These are phyloP conservation scores for Logfia minima DNA, from an alignment of 129 eudicot genomes.

Conservation along the genomic window DNA sequence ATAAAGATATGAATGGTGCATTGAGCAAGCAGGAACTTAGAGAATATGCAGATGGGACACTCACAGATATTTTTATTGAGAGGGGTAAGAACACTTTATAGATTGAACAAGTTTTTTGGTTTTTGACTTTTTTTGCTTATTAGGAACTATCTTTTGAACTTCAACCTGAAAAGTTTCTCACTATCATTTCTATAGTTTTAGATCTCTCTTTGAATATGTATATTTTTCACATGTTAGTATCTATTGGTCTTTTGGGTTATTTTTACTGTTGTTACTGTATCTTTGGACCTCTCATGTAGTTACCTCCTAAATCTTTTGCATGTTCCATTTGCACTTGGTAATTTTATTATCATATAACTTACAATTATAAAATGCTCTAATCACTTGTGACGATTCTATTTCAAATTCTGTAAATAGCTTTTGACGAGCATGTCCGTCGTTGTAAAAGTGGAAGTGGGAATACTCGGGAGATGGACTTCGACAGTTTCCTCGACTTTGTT, in stretches of 20 bases:
- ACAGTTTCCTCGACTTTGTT: conserved; percentile 94
- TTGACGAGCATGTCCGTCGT: conserved; percentile 94
- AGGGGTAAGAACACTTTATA: conserved; percentile 56
- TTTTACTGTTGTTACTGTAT: not conserved
- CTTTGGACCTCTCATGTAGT: not conserved
- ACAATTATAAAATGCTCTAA: not conserved
- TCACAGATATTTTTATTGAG: conserved; percentile 94
- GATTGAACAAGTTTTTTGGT: conserved; percentile 3
- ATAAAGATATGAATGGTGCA: conserved; percentile 82
- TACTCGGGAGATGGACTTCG: conserved; percentile 96
- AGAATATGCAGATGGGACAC: conserved; percentile 97
- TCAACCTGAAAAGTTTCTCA: not conserved
- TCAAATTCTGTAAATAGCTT: conserved; percentile 41
- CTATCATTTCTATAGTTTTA: not conserved
- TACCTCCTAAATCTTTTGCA: not conserved
- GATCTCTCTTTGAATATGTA: not conserved
- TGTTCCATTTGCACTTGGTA: conserved; percentile 10
- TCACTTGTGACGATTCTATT: not conserved
- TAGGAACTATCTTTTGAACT: not conserved
- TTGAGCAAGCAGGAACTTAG: conserved; percentile 96
- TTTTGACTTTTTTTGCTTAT: conserved; percentile 1
- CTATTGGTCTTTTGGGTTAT: not conserved
- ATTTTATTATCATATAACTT: not conserved
- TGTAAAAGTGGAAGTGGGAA: conserved; percentile 73
- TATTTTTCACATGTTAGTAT: not conserved